phyloP scores from a whole-genome alignment of 768 basidiomycete species.

The Lyophyllum atratum region DNA sequence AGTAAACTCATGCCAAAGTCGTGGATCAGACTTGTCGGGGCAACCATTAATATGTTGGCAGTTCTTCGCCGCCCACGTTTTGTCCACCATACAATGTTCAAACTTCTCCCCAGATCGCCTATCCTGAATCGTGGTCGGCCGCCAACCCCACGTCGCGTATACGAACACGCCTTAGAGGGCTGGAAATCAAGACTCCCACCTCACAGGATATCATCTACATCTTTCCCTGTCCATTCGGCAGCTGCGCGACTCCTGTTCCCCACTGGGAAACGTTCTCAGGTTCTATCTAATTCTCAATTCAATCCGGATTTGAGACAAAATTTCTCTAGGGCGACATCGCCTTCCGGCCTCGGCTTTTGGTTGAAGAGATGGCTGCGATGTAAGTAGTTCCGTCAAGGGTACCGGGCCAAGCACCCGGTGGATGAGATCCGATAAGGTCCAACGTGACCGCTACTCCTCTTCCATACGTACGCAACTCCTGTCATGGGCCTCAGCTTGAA shows the following conservation, averaged over 20 bases:
- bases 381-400: background rate
- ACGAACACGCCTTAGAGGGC: background rate
- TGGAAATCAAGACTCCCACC: background rate
- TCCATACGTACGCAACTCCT: background rate
- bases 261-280: background rate
- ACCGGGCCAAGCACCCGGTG: background rate
- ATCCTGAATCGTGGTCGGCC: background rate
- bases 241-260: background rate
- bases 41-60: background rate
- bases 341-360: background rate
- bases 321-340: background rate
- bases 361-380: background rate
- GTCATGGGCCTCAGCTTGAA: background rate
- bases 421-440: conserved; percentile 1
- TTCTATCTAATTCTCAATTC: background rate
- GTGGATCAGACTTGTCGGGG: background rate
- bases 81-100: background rate
- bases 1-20: background rate
- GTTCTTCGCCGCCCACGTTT: background rate
- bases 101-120: background rate
- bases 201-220: background rate
- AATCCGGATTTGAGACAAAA: background rate
- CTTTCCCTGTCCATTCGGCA: background rate
- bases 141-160: background rate
- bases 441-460: conserved; percentile 2